These are phyloP conservation scores for Chloris gayana DNA, from an alignment of 176 grass and related monocot species.

Conservation along the genomic window DNA sequence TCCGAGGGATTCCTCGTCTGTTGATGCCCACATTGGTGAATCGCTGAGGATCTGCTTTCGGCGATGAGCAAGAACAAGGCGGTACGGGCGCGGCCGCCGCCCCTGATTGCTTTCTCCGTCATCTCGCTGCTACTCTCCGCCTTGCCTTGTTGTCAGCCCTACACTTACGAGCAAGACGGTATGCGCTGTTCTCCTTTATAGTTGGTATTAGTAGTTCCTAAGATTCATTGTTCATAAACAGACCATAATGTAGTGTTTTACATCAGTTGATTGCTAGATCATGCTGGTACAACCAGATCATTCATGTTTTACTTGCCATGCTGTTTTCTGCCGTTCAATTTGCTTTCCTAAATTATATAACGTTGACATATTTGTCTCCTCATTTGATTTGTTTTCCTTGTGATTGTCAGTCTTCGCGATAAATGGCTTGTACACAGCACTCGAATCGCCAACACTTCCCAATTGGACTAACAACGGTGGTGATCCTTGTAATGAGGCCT, in stretches of 20 bases:
- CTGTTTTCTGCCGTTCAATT: slow-evolving; percentile 4
- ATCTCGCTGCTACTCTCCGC: slow-evolving; percentile 42
- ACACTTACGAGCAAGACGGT: slow-evolving; percentile 70
- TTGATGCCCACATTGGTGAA: slow-evolving; percentile 31
- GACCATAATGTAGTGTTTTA: background rate
- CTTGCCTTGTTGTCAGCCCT: slow-evolving; percentile 44
- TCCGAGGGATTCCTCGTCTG: background rate
- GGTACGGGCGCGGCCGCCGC: background rate
- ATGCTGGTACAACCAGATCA: background rate
- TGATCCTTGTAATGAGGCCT: slow-evolving; percentile 76
- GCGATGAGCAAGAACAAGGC: slow-evolving; percentile 19
- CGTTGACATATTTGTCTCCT: background rate
- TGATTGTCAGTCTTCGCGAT: slow-evolving; percentile 75
- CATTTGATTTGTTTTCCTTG: background rate
- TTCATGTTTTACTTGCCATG: background rate
- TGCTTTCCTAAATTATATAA: slow-evolving; percentile 6
- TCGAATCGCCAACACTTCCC: slow-evolving; percentile 70
- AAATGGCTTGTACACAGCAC: slow-evolving; percentile 79
- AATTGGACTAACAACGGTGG: slow-evolving; percentile 79
- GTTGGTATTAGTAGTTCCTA: background rate
- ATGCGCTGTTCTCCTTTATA: slow-evolving; percentile 5
- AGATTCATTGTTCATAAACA: background rate
- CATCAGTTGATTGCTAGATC: background rate
- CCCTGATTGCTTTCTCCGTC: slow-evolving; percentile 26
- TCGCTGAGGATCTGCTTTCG: slow-evolving; percentile 19